Conservation (phyloP, 352 stramenopile genomes). For the Phytophthora pisi region DNA sequence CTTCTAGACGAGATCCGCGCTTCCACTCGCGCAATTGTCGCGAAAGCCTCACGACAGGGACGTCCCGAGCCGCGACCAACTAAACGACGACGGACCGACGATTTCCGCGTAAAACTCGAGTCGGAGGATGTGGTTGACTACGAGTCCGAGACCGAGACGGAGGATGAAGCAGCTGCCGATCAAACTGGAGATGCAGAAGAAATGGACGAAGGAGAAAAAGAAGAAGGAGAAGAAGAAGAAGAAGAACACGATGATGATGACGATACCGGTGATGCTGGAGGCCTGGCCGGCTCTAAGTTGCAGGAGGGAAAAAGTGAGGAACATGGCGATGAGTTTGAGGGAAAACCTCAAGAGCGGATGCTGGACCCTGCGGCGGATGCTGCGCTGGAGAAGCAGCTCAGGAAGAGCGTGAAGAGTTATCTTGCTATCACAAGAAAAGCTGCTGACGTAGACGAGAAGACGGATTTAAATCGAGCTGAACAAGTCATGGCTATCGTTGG, state of each 20-base stretch:
- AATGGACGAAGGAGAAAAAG: neutral
- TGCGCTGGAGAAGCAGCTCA: neutral
- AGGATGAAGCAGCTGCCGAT: neutral
- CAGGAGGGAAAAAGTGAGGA: neutral
- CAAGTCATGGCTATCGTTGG: neutral
- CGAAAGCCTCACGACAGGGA: neutral
- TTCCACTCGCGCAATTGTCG: neutral
- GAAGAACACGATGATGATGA: neutral
- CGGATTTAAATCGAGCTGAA: neutral
- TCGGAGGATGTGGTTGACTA: neutral
- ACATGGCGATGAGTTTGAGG: neutral
- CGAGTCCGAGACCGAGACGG: constrained; percentile 1
- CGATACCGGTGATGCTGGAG: neutral
- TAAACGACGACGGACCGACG: neutral
- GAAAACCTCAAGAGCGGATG: neutral
- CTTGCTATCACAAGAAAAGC: neutral
- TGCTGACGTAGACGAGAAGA: neutral
- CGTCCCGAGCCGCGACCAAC: neutral
- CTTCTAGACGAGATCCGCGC: constrained; percentile 3
- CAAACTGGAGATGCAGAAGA: neutral
- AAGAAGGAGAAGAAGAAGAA: neutral
- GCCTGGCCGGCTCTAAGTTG: neutral
- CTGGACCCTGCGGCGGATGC: neutral
- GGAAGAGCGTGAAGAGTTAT: neutral
- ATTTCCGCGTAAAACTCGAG: neutral